Evolutionary conservation across 768 basidiomycete genomes (phyloP), one percentile per base, ranked within the genome.

Genomic region (Pleurotus pulmonarius): DNA sequence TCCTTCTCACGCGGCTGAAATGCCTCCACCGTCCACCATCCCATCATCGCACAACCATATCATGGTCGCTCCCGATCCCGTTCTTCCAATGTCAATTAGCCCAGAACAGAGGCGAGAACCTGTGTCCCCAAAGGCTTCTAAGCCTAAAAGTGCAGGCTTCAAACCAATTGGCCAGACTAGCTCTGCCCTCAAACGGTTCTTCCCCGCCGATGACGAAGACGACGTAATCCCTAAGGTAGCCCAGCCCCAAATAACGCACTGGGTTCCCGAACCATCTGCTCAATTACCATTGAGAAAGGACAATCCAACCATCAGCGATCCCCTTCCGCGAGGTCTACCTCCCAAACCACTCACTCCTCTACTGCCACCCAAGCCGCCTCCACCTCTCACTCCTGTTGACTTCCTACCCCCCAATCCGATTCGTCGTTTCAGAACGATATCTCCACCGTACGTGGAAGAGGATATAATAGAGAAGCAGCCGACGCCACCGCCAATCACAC

Each of bases 191-290:
- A 88, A 86, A 67, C 80, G 77, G 63, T 94, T 94, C 71, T 94
- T 94, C 66, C 91, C 92, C 18, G 83, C 80, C 1, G 90, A 92
- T 49, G 90, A 92, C 18, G 88, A 90, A 16, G 88, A 90, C 37
- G 77, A 53, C 5, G 15, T 53, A 7, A 15, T 38, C 2, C 51
- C 37, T 16, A 39, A 53, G 24, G 24, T 39, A 20, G 51, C 22
- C 11, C 51, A 53, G n/a, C 51, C 51, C 41, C 51, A 53, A 18
- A 53, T 41, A 40, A 26, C 51, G 11, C 51, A 53, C 20, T 53
- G 51, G 51, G 22, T 53, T 9, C 51, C 51, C 2, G 51, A 53
- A 53, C 24, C 51, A 5, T 53, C 51, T 7, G 38, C 39, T 12
- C 51, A 53, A 24, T 25, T 20, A 22, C 51, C 51, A 5, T 24